Conservation (phyloP, 768 basidiomycete species). For the Mycena chlorophos region DNA sequence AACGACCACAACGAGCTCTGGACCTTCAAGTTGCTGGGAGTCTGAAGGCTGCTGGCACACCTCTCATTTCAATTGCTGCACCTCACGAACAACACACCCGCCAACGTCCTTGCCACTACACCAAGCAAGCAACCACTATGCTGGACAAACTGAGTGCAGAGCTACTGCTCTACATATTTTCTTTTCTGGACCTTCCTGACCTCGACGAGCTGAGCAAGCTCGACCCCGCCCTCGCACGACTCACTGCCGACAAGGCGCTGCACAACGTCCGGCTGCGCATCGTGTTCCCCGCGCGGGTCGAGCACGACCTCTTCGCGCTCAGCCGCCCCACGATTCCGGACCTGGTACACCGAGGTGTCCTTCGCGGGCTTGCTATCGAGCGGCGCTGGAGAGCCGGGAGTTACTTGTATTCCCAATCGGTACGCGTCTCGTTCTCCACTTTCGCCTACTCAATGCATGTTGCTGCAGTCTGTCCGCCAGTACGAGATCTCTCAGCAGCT, state of each 20-base stretch:
- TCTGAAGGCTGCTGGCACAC: no score
- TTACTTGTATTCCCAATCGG: constrained; percentile 65
- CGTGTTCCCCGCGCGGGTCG: constrained; percentile 65
- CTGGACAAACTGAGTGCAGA: constrained; percentile 49
- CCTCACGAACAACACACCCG: no score
- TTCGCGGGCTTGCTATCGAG: constrained; percentile 67
- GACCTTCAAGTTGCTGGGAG: no score
- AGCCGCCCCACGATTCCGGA: constrained; percentile 67
- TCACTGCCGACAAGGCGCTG: constrained; percentile 63
- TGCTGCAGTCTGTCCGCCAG: constrained; percentile 58
- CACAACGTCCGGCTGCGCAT: constrained; percentile 62
- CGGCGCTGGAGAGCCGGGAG: constrained; percentile 63
- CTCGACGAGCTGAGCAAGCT: constrained; percentile 53
- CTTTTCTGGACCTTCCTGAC: constrained; percentile 74
- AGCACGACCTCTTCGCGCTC: constrained; percentile 62
- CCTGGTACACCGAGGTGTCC: constrained; percentile 67
- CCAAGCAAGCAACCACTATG: constrained; percentile 23
- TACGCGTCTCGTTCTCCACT: constrained; percentile 32
- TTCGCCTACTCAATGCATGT: constrained; percentile 8
- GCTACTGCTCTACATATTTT: constrained; percentile 58
- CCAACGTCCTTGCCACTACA: background rate
- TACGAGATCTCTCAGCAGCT: constrained; percentile 61
- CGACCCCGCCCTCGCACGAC: constrained; percentile 45
- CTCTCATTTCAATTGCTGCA: no score
- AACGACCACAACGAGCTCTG: background rate